These are phyloP conservation scores for Phytomonas sp. DNA, from an alignment of 208 protist genomes.

Conservation along the genomic window DNA sequence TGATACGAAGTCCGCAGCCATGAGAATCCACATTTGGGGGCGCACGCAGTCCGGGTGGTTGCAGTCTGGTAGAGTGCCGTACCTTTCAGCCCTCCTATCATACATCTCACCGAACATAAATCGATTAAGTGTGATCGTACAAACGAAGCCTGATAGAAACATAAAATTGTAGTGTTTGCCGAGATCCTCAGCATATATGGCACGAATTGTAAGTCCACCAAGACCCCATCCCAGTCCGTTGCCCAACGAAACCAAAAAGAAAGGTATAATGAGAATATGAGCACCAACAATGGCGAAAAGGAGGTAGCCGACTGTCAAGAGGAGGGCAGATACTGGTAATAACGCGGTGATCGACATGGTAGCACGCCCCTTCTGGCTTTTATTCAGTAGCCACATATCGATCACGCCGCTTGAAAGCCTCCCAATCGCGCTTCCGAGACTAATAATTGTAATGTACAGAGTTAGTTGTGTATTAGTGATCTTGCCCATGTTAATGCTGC, in stretches of 20 bases:
- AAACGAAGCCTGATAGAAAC: conserved; percentile 53
- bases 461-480: conserved; percentile 25
- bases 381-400: conserved; percentile 41
- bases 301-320: conserved; percentile 38
- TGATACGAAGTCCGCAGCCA: conserved; percentile 54
- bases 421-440: conserved; percentile 60
- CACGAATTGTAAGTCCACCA: conserved; percentile 39
- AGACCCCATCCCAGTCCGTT: conserved; percentile 59
- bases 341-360: conserved; percentile 44
- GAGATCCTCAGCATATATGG: conserved; percentile 63
- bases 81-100: conserved; percentile 31
- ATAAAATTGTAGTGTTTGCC: conserved; percentile 85
- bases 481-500: conserved; percentile 38
- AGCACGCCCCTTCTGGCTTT: conserved; percentile 19
- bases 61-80: conserved; percentile 26
- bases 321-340: conserved; percentile 25
- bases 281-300: conserved; percentile 46
- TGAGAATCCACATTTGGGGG: conserved; percentile 61
- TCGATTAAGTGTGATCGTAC: conserved; percentile 61
- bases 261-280: conserved; percentile 43
- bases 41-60: conserved; percentile 39
- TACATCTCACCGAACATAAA: conserved; percentile 81
- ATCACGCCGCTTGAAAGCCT: conserved; percentile 40
- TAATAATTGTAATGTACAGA: conserved; percentile 58
- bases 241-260: conserved; percentile 48